Percentiles rank a stretch among this genome's conserved stretches.
These are phyloP conservation scores for Posidonia australis DNA, from an alignment of 106 monocot genomes.

Conservation along the genomic window DNA sequence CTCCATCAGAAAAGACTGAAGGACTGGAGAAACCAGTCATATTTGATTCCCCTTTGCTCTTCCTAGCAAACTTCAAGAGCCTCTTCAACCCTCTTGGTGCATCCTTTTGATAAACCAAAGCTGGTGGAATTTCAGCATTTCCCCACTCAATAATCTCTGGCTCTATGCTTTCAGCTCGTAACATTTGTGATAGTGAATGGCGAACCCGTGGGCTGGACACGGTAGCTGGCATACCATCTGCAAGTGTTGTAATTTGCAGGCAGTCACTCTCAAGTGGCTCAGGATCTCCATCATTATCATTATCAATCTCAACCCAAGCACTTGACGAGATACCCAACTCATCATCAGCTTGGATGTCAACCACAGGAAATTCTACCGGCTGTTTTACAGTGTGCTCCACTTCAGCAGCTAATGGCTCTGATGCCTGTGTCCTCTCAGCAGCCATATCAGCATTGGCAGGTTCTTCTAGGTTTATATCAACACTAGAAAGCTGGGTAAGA, in stretches of 20 bases:
- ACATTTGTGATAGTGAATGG: constrained; percentile 92
- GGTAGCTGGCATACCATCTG: constrained; percentile 20
- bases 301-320: constrained; percentile 83
- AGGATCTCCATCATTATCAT: constrained; percentile 23
- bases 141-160: constrained; percentile 94
- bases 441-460: constrained; percentile 20
- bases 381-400: constrained; percentile 10
- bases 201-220: constrained; percentile 52
- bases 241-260: constrained; percentile 13
- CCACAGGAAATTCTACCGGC: constrained; percentile 9
- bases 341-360: constrained; percentile 39
- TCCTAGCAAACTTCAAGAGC: constrained; percentile 84
- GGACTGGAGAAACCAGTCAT: constrained; percentile 47
- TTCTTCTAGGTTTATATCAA: constrained; percentile 18
- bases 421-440: constrained; percentile 22
- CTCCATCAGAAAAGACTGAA: constrained; percentile 78
- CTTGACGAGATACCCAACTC: constrained; percentile 63
- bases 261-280: constrained; percentile 22
- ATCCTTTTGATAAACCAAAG: constrained; percentile 89
- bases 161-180: constrained; percentile 71
- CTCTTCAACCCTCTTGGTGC: constrained; percentile 91
- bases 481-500: background rate
- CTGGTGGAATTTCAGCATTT: constrained; percentile 96
- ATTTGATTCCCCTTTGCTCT: constrained; percentile 64
- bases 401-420: constrained; percentile 14